phyloP scores from a whole-genome alignment of 352 stramenopile species.

The Saprolegnia parasitica region DNA sequence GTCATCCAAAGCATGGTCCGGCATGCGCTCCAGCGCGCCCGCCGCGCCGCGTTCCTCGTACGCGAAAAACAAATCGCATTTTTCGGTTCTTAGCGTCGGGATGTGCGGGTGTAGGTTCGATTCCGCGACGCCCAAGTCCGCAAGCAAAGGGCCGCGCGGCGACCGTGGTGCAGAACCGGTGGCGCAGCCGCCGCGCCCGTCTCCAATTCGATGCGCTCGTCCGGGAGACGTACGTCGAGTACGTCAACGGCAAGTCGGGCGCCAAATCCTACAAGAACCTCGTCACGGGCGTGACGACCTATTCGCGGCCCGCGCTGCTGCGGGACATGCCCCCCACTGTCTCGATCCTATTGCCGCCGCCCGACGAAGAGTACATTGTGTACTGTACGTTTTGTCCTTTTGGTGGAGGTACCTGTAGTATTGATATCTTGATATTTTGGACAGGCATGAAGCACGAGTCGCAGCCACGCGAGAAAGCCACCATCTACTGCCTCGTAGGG shows the following conservation, averaged over 20 bases:
- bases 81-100: neutral
- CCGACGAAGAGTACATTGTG: conserved; percentile 26
- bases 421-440: neutral
- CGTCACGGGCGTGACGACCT: conserved; percentile 22
- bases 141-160: neutral
- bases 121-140: neutral
- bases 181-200: neutral
- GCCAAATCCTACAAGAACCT: conserved; percentile 28
- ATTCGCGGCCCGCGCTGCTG: conserved; percentile 9
- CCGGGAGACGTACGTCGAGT: conserved; percentile 26
- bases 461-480: conserved; percentile 3
- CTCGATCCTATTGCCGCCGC: conserved; percentile 21
- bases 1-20: conserved; percentile 13
- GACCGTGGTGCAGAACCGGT: conserved; percentile 14
- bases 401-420: too few species aligned
- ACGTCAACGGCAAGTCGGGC: conserved; percentile 27
- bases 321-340: conserved; percentile 10
- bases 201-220: conserved; percentile 20
- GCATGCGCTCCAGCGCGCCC: neutral
- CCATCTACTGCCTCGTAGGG: conserved; percentile 19
- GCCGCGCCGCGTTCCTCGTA: conserved; percentile 13
- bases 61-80: neutral
- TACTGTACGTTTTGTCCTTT: conserved; percentile 8
- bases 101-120: neutral
- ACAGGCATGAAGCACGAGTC: conserved; percentile 7